phyloP scores from a whole-genome alignment of 768 basidiomycete genomes.

The Termitomyces sp. region DNA sequence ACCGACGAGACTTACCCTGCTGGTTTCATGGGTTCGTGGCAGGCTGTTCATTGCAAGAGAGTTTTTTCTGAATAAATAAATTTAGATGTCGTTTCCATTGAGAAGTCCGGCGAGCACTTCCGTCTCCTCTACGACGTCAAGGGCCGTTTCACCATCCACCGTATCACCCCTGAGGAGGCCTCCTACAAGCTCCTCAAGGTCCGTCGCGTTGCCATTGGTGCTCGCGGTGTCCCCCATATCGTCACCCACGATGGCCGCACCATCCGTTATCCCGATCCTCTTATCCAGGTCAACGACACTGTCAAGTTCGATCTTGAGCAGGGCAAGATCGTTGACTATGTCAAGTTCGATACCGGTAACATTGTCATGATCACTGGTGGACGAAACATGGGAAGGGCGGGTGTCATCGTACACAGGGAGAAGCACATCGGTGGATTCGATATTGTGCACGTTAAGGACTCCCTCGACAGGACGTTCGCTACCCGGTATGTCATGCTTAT shows the following conservation, averaged over 20 bases:
- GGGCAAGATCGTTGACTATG: constrained; percentile 88
- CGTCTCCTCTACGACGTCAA: constrained; percentile 99
- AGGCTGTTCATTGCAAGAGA: neutral
- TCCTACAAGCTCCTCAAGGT: constrained; percentile 97
- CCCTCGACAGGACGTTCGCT: constrained; percentile 92
- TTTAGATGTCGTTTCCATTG: constrained; percentile 91
- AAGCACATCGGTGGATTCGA: constrained; percentile 98
- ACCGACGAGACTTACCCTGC: constrained; percentile 96
- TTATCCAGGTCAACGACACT: constrained; percentile 94
- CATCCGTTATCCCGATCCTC: constrained; percentile 98
- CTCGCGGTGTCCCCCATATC: constrained; percentile 92
- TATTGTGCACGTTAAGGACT: constrained; percentile 97
- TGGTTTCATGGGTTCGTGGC: constrained; percentile 88
- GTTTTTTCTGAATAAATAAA: constrained; percentile 5
- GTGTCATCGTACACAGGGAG: constrained; percentile 94
- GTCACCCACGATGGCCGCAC: constrained; percentile 99
- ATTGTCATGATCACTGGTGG: constrained; percentile 98
- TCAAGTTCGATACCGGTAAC: constrained; percentile 97
- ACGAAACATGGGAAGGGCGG: constrained; percentile 98
- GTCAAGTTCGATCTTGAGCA: constrained; percentile 96
- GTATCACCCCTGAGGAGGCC: constrained; percentile 97
- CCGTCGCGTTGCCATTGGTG: constrained; percentile 85
- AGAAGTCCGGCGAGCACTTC: constrained; percentile 99
- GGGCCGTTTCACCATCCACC: constrained; percentile 99
- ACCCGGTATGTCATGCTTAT: constrained; percentile 69